Evolutionary conservation across 2,329 filamentous ascomycete species (phyloP), one percentile per base, ranked within the genome.

Genomic region (Arthrinium phaeospermum): DNA sequence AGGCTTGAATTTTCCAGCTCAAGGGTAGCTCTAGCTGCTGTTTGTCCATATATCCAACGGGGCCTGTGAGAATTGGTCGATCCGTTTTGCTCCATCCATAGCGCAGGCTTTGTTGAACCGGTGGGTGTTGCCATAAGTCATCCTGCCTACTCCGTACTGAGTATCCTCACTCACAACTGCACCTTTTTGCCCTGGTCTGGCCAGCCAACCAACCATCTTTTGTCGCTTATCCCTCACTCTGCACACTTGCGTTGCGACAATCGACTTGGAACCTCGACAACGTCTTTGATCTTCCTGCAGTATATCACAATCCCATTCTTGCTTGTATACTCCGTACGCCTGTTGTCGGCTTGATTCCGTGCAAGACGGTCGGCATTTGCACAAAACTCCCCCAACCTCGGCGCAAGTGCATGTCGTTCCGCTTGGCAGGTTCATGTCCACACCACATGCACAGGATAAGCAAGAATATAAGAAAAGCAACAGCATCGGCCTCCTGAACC

Each of bases 231-330:
- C 57, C 30, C 57, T 64, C 57, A 41, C 57, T 14, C 27, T 61
- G 16, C 53, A 37, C 53, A 61, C 57, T 37, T 37, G 57, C 34
- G 3, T 64, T 64, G 57, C 22, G 57, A 64, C 34, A 64, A 64
- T 41, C 57, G 57, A 64, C 34, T 64, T 34, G 34, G 34, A 13
- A 3, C 34, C n/a, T 64, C 57, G 41, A 37, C 57, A 64, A 64
- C 34, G 41, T 34, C n/a, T 64, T 41, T 64, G 4, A 64, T 41
- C 19, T 24, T 22, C 34, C 57, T 64, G 34, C 57, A 41, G 12
- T 64, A 41, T 64, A 37, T 30, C n/a, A 64, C 57, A 64, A 64
- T 64, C 19, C 30, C 57, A 41, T 64, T 64, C 57, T 64, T 61
- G 30, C 53, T 37, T n/a, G 7, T 12, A 64, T 41, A 13, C 34